Evolutionary conservation across 106 monocot genomes (phyloP).

Genomic region (Platanthera zijinensis): DNA sequence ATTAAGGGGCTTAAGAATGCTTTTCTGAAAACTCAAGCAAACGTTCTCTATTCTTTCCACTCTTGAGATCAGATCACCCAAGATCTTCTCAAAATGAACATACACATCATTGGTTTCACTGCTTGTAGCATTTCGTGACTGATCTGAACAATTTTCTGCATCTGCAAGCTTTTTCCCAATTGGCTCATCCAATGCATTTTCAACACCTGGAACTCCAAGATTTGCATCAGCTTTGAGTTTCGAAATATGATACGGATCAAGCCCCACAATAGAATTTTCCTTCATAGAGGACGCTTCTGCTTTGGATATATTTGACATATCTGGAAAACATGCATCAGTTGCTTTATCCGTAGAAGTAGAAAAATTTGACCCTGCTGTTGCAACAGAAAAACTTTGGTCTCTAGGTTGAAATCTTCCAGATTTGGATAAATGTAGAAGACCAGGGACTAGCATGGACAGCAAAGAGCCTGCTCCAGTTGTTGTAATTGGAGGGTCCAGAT

Average conservation of each 20-base stretch:
- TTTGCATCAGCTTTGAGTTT: conserved; percentile 17
- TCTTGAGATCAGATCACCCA: conserved; percentile 57
- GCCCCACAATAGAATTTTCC: neutral
- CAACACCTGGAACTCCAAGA: conserved; percentile 17
- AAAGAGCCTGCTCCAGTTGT: conserved; percentile 44
- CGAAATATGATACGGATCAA: conserved; percentile 7
- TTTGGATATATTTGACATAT: neutral
- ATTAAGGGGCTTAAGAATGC: conserved; percentile 56
- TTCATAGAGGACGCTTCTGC: conserved; percentile 6
- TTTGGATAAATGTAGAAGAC: conserved; percentile 62
- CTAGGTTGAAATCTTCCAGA: conserved; percentile 17
- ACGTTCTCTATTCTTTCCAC: conserved; percentile 61
- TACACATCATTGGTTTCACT: conserved; percentile 18
- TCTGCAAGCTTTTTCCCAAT: neutral
- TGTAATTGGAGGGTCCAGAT: conserved; percentile 17
- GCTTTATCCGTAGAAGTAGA: conserved; percentile 6
- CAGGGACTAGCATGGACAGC: conserved; percentile 71
- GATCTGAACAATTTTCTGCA: conserved; percentile 1
- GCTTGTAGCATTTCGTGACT: conserved; percentile 8
- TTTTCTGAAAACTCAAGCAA: conserved; percentile 64
- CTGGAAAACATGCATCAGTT: conserved; percentile 11
- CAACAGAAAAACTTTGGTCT: conserved; percentile 18
- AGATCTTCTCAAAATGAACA: conserved; percentile 36
- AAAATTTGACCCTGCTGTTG: conserved; percentile 6
- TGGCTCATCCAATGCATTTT: conserved; percentile 32